Percentiles rank a stretch among this genome's conserved stretches.
phyloP scores from a whole-genome alignment of 257 asterid species.

The Ballota nigra region DNA sequence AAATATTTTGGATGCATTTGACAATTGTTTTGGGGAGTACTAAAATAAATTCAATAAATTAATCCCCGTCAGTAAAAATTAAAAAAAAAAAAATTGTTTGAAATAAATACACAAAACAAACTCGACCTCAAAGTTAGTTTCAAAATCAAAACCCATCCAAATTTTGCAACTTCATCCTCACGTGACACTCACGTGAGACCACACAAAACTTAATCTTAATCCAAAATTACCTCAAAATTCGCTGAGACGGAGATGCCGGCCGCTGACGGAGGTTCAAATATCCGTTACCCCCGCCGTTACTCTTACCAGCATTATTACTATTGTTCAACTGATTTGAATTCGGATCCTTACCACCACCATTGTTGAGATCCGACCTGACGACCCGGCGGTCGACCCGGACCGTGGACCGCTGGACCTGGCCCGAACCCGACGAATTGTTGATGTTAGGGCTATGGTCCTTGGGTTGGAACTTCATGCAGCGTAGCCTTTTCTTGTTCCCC shows the following conservation, averaged over 20 bases:
- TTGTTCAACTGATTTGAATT: constrained; percentile 34
- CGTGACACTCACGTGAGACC: constrained; percentile 18
- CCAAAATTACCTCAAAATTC: constrained; percentile 45
- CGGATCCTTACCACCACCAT: constrained; percentile 23
- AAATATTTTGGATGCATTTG: too few relatives aligned
- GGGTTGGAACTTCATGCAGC: constrained; percentile 71
- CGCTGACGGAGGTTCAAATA: constrained; percentile 77
- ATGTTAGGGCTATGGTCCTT: constrained; percentile 40
- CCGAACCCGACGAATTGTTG: constrained; percentile 42
- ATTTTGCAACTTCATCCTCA: background rate
- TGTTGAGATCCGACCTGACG: constrained; percentile 55
- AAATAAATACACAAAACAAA: too few relatives aligned
- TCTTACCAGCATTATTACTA: constrained; percentile 21
- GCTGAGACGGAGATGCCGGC: constrained; percentile 66
- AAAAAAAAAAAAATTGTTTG: too few relatives aligned
- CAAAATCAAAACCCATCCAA: background rate
- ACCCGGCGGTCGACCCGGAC: constrained; percentile 63
- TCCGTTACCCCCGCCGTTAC: constrained; percentile 39
- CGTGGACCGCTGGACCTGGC: constrained; percentile 34
- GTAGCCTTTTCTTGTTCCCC: constrained; percentile 80
- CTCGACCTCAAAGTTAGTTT: too few relatives aligned
- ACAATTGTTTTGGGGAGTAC: too few relatives aligned
- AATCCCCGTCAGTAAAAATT: too few relatives aligned
- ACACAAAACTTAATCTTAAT: background rate
- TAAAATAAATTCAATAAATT: too few relatives aligned